These are phyloP conservation scores for Candida suzukii DNA, from an alignment of 805 yeast species.

Conservation along the genomic window DNA sequence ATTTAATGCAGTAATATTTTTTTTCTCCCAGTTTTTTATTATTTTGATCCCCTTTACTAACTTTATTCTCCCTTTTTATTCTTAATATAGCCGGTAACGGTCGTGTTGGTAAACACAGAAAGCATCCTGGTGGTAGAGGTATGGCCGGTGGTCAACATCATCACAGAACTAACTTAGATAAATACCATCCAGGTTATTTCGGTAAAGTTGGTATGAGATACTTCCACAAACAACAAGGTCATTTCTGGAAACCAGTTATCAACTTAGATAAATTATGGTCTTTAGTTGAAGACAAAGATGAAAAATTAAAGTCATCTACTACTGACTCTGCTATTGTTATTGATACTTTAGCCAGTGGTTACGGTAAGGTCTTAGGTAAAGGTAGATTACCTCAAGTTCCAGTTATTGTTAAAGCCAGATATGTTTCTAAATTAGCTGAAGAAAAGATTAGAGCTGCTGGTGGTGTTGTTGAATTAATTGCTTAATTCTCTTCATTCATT, in stretches of 20 bases:
- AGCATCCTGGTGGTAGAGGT: slow-evolving; percentile 99
- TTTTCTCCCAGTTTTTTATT: no score
- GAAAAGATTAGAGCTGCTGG: slow-evolving; percentile 99
- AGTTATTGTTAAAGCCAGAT: slow-evolving; percentile 99
- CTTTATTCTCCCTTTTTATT: not conserved
- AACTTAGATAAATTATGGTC: slow-evolving; percentile 99
- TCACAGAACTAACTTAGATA: slow-evolving; percentile 99
- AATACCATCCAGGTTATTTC: slow-evolving; percentile 99
- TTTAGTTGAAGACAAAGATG: slow-evolving; percentile 91
- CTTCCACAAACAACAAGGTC: slow-evolving; percentile 93
- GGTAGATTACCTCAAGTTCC: slow-evolving; percentile 98
- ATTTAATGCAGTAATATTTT: no score
- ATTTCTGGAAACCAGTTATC: slow-evolving; percentile 96
- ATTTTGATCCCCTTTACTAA: not conserved
- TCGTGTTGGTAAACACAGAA: slow-evolving; percentile 99
- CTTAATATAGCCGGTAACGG: slow-evolving; percentile 88
- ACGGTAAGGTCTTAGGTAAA: slow-evolving; percentile 99
- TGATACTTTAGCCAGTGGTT: slow-evolving; percentile 98
- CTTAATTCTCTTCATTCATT: slow-evolving; percentile 47
- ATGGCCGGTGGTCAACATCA: slow-evolving; percentile 99
- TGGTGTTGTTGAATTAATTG: slow-evolving; percentile 99
- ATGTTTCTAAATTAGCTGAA: slow-evolving; percentile 98
- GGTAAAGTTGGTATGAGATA: slow-evolving; percentile 99
- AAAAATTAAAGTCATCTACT: slow-evolving; percentile 78
- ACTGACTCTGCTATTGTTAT: slow-evolving; percentile 95